Evolutionary conservation across 1,284 basidiomycete genomes (phyloP), one percentile per base, ranked within the genome.

Genomic region (Cryptococcus maquisensis): DNA sequence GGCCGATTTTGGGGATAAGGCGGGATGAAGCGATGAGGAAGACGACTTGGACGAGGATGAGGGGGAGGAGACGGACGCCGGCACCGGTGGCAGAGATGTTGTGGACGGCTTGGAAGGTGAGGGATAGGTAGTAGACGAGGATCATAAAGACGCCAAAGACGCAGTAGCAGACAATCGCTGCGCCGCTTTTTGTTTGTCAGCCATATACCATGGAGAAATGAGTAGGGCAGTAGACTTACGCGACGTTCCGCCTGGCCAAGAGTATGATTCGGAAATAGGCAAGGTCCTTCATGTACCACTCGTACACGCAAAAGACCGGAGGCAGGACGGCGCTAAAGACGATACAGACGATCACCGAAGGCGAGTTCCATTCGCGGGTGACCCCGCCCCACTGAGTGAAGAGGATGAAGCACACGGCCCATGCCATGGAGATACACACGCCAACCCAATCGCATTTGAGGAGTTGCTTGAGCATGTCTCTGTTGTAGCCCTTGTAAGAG

Each of bases 261-360:
- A 78, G 58, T 20, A 50, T 46, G n/a, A 79, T 63, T 35, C 74
- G 72, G 50, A 79, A 67, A 70, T 78, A 77, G 20, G 69, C 68
- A 20, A 64, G 60, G n/a, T 76, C 66, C 0, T 72, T 74, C 41
- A 75, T 45, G 56, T 61, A 77, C 57, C 57, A 66, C 52, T 77
- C 75, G 58, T 68, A 78, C 1, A 53, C 38, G 47, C 74, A 23
- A 57, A 79, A 74, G 38, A 73, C 37, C 9, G 63, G 49, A 5
- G 66, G 53, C 4, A 75, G 55, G 37, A 77, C 71, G n/a, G 28
- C 46, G 28, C 13, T 21, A 12, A 60, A 66, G 18, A 77, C 73
- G 51, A 76, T 63, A 28, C 61, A 66, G 45, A 64, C 72, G 53
- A 80, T 73, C 44, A 79, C 75, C 3, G 65, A 53, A 2, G 62